Evolutionary conservation across 225 moss, liverwort and hornwort genomes (phyloP).

Genomic region (Pleurozium schreberi): DNA sequence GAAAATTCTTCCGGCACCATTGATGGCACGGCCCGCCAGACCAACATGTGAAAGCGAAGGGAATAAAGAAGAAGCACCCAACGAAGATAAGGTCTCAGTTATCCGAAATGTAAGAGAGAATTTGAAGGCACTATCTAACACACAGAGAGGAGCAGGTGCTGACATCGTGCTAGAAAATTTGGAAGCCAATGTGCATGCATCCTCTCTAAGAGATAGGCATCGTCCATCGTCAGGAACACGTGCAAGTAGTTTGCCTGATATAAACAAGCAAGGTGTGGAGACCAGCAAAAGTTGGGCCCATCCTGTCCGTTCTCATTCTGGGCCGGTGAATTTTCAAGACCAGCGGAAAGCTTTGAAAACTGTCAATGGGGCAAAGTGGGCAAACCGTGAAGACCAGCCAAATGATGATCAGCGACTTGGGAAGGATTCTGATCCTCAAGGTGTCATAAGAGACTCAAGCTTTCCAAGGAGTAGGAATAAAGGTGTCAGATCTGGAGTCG

Average conservation of each 20-base stretch:
- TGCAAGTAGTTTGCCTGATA: not conserved
- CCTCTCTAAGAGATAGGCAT: slow-evolving; percentile 2
- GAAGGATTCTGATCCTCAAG: not conserved
- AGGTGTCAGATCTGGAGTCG: not conserved
- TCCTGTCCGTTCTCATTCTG: slow-evolving; percentile 1
- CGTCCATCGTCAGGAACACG: slow-evolving; percentile 6
- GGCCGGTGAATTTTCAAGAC: not conserved
- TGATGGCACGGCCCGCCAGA: slow-evolving; percentile 11
- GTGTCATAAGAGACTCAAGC: not conserved
- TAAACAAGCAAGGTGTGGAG: not conserved
- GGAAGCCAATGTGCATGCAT: slow-evolving; percentile 2
- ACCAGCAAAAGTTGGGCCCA: slow-evolving; percentile 22
- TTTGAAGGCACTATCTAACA: not conserved
- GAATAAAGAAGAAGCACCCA: slow-evolving; percentile 1
- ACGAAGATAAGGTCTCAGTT: slow-evolving; percentile 8
- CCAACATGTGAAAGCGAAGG: slow-evolving; percentile 1
- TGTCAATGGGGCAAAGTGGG: not conserved
- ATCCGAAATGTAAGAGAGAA: slow-evolving; percentile 1
- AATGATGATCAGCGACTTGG: not conserved
- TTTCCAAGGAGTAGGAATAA: slow-evolving; percentile 8
- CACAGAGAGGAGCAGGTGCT: slow-evolving; percentile 5
- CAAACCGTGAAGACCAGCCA: not conserved
- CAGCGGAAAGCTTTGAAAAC: slow-evolving; percentile 3
- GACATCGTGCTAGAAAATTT: not conserved
- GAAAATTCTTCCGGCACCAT: slow-evolving; percentile 11